Percentiles rank a stretch among this genome's conserved stretches.
Evolutionary conservation across 257 asterid species (phyloP).

Genomic region (Haberlea rhodopensis): DNA sequence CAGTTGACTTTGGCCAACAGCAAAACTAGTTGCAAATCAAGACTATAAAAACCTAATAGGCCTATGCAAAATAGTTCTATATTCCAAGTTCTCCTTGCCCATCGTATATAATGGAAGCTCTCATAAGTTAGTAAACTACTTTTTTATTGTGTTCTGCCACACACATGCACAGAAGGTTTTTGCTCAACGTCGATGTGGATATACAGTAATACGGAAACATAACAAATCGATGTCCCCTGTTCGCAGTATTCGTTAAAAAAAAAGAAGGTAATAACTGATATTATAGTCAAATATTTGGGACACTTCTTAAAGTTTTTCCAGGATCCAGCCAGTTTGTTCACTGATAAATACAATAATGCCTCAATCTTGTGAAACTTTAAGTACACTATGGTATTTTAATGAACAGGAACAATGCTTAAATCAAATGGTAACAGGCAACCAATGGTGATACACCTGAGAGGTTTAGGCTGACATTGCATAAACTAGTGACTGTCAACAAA

Average conservation of each 20-base stretch:
- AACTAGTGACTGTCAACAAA: constrained; percentile 14
- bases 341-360: neutral
- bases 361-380: neutral
- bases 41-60: neutral
- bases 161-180: too few relatives aligned
- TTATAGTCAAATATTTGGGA: neutral
- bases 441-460: constrained; percentile 15
- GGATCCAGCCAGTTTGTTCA: neutral
- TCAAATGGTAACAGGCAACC: neutral
- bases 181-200: too few relatives aligned
- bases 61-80: neutral
- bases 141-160: too few relatives aligned
- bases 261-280: neutral
- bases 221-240: neutral
- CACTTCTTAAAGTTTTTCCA: neutral
- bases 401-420: neutral
- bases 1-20: constrained; percentile 18
- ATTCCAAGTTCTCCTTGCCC: neutral
- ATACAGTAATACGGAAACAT: too few relatives aligned
- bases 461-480: constrained; percentile 15
- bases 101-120: neutral
- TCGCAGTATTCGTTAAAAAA: neutral
- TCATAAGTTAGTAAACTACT: too few relatives aligned
- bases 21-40: constrained; percentile 4
- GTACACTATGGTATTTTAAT: neutral